A percentile compares a stretch with the other conserved stretches of the same genome.
Evolutionary conservation across 2,329 filamentous ascomycete genomes (phyloP).

Genomic region (Dryadomyces quercivorus): DNA sequence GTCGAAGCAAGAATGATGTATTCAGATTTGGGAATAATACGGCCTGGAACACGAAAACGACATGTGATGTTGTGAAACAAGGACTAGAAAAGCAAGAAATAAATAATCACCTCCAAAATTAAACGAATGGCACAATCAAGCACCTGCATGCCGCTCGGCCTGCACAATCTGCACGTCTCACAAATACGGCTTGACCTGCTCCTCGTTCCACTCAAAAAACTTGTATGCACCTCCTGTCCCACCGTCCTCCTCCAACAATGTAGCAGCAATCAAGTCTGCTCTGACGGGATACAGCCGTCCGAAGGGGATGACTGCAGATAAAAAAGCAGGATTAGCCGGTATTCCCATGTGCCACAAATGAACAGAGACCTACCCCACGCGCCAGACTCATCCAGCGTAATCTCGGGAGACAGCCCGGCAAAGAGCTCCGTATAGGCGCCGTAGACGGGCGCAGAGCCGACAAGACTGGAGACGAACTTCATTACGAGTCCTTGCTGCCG

Average conservation of each 20-base stretch:
- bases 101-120: too few relatives aligned
- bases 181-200: conserved; percentile 6
- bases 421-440: conserved; percentile 38
- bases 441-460: conserved; percentile 18
- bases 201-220: conserved; percentile 8
- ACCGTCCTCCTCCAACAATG: conserved; percentile 5
- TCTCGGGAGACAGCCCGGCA: conserved; percentile 29
- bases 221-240: conserved; percentile 2
- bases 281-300: conserved; percentile 2
- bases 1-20: too few relatives aligned
- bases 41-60: too few relatives aligned
- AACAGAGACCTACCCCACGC: background rate
- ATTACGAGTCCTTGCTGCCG: conserved; percentile 13
- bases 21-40: too few relatives aligned
- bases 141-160: background rate
- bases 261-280: background rate
- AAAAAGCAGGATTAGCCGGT: background rate
- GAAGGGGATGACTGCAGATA: conserved; percentile 7
- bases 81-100: too few relatives aligned
- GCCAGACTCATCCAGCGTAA: conserved; percentile 21
- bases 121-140: background rate
- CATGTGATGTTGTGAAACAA: too few relatives aligned
- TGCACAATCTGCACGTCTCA: background rate
- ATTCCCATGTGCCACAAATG: background rate
- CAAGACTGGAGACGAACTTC: conserved; percentile 11